Evolutionary conservation across 768 basidiomycete species (phyloP), one percentile per base, ranked within the genome.

Genomic region (Boletus pseudo-olivaceus): DNA sequence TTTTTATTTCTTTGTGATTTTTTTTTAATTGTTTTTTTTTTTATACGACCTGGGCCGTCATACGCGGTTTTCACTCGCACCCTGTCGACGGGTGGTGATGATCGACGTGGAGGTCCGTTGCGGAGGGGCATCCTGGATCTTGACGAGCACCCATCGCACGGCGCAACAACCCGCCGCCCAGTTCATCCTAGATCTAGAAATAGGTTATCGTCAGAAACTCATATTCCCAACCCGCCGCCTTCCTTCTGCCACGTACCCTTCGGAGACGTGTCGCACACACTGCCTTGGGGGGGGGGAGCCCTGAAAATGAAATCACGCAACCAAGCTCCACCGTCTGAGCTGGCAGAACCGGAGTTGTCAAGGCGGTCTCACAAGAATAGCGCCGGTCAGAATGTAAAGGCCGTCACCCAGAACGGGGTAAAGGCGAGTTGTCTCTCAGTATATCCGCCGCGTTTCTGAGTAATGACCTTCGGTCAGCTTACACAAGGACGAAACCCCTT

Each of bases 171-270:
- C 51, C 65, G 5, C 52, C 29, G 51, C 62, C 55, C 56, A 43
- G 30, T 34, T 30, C 20, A 4, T 30, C 11, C 44, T 30, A 15
- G 43, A 56, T 56, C 55, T 55, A 51, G 54, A 57, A 26, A 46
- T 29, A 27, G 15, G n/a, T 35, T 51, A 52, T 44, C 48, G 35
- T 63, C 40, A 67, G 30, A 39, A n/a, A n/a, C 44, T 34, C 11
- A 38, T 52, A 43, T 34, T 17, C 37, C 19, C 19, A 30, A 23
- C 8, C 23, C 11, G 32, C 26, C 40, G 29, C 27, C 44, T 53
- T 53, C 32, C 55, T 53, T 51, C 30, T 42, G 55, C 27, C 51
- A 56, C 56, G 51, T 60, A 56, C 58, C 43, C 50, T 59, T 51
- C 54, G 26, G 27, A 54, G 48, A 30, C 14, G 33, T 20, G 35